Base-by-base conservation (phyloP, 1,284 basidiomycete species). In the Cryptococcus deneoformans region DNA sequence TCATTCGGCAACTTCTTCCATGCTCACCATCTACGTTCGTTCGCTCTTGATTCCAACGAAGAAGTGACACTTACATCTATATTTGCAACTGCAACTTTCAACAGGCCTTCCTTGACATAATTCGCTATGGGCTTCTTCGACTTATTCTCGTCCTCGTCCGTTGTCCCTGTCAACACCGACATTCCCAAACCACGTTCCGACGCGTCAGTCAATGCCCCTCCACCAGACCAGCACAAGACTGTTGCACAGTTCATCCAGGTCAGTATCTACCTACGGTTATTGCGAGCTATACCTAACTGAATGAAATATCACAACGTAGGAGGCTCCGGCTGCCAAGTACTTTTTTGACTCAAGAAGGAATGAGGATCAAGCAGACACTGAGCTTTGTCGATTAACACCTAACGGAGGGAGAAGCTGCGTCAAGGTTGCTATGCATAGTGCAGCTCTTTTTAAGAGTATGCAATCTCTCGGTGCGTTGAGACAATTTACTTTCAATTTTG, bases 401-500 rank as follows among this genome's bases (percentile, higher is more conserved):
- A 62, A 73, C n/a, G 80, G 80, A 51, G 76, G 79, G 24, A 68
- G 75, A 55, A 85, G 86, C 61, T 89, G 87, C 70, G 84, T 88
- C 64, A 82, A 77, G 66, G 70, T 88, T 58, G 82, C 82, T 68
- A 84, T 89, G 84, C 81, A 85, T 55, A 85, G 86, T 29, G 87
- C 82, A 63, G 79, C 81, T 52, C 71, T 90, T 56, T 56, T 90
- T 75, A 81, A 84, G 73, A 84, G 86, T 55, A 90, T 91, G 88
- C 88, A 89, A 59, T 40, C 70, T 4, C 56, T 69, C 35, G 60
- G 63, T 56, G 51, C 55, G 64, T 44, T 29, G 29, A 29, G 5
- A 29, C 29, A 29, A 29, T 29, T 29, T 29, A 29, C 29, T 29
- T 29, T 29, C 29, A 29, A 29, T 29, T 29, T 29, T 29, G 29